These are phyloP conservation scores for Glaciozyma antarctica DNA, from an alignment of 768 basidiomycete species.

Conservation along the genomic window DNA sequence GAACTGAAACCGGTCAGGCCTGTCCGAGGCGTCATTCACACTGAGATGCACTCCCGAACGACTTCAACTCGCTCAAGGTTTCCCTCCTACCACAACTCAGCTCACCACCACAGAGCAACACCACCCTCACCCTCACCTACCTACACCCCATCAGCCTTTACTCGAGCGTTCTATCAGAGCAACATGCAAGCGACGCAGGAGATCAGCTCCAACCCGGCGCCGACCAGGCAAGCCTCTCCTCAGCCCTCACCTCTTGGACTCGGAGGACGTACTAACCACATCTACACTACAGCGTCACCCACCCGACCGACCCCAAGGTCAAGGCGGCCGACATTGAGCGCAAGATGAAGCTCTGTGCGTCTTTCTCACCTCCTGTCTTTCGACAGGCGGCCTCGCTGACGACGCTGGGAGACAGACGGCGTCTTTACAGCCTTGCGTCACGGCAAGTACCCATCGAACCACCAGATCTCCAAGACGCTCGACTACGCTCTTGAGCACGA, in stretches of 20 bases:
- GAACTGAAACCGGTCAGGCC: no score
- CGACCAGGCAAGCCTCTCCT: background rate
- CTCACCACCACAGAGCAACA: no score
- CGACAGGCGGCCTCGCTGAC: background rate
- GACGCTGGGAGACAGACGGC: constrained; percentile 46
- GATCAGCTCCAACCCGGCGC: background rate
- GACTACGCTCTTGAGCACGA: constrained; percentile 50
- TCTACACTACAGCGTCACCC: constrained; percentile 46
- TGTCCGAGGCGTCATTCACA: no score
- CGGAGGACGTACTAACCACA: background rate
- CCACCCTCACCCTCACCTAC: background rate
- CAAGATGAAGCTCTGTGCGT: constrained; percentile 57
- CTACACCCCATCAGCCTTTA: background rate
- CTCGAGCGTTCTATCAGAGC: background rate
- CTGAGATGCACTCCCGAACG: no score
- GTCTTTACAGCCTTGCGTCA: constrained; percentile 69
- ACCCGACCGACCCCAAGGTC: constrained; percentile 52
- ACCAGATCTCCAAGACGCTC: constrained; percentile 66
- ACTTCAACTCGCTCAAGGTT: no score
- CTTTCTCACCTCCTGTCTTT: background rate
- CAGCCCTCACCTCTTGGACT: background rate
- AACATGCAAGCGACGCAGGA: background rate
- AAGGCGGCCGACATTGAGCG: constrained; percentile 69
- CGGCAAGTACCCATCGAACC: constrained; percentile 35
- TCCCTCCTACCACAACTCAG: no score